phyloP scores from a whole-genome alignment of 179 eudicot genomes.

The Beta macrorhiza region DNA sequence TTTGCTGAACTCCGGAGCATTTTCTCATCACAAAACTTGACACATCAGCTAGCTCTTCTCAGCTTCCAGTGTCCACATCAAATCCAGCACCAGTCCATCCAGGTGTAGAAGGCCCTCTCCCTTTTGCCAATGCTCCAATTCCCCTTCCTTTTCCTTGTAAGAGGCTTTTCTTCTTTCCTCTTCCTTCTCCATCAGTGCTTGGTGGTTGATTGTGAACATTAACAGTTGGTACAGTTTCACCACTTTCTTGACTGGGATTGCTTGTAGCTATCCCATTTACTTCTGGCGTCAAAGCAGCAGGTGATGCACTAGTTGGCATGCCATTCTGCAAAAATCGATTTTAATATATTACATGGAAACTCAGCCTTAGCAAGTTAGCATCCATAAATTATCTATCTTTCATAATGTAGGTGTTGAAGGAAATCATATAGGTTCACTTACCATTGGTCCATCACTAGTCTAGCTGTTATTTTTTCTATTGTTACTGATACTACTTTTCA shows the following conservation, averaged over 20 bases:
- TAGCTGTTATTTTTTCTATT: not conserved
- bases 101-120: constrained; percentile 60
- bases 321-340: constrained; percentile 29
- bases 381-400: constrained; percentile 27
- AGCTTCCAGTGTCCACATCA: constrained; percentile 68
- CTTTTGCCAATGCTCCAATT: constrained; percentile 70
- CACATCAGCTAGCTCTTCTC: constrained; percentile 19
- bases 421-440: not conserved
- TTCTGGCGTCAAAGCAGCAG: constrained; percentile 37
- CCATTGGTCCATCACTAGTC: not conserved
- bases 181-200: constrained; percentile 54
- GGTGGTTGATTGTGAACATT: constrained; percentile 43
- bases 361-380: constrained; percentile 21
- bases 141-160: constrained; percentile 77
- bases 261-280: constrained; percentile 19
- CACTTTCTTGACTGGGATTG: constrained; percentile 37
- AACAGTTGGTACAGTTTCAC: constrained; percentile 28
- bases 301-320: constrained; percentile 32
- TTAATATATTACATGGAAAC: constrained; percentile 27
- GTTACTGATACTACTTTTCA: not conserved
- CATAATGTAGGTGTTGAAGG: too few relatives aligned
- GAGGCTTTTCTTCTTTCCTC: constrained; percentile 67
- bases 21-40: constrained; percentile 9
- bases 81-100: constrained; percentile 98
- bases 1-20: not conserved